Base-by-base conservation (phyloP, 768 basidiomycete species). In the Megacollybia marginata region DNA sequence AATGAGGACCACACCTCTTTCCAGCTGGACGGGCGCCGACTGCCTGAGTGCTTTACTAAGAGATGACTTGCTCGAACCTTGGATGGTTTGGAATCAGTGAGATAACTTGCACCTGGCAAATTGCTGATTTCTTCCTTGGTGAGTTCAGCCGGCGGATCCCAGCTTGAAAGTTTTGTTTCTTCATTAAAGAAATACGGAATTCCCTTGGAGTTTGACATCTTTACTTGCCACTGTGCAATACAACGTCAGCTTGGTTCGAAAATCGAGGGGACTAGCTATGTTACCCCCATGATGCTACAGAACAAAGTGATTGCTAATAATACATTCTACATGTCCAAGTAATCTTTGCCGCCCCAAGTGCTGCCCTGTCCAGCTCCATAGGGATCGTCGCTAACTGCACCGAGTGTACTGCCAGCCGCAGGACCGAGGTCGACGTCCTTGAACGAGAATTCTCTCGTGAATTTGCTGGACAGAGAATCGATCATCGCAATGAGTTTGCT, bases 61-160 rank as follows among this genome's bases (percentile, higher is more conserved):
- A 99, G 72, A 71, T 99, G 96, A 61, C 91, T 92, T n/a, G 93
- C 95, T 46, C 92, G 80, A 35, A 96, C 90, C 66, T 88, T 75
- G 18, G 69, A 74, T 15, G 71, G 59, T 28, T 60, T 63, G 11
- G 57, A 58, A 31, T 61, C 62, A 33, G 48, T 65, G 50, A 76
- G 75, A 59, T 80, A 68, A 36, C 80, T 62, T 15, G 86, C 87
- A 1, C 90, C 91, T 2, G 88, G 82, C 9, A 96, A 75, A 4
- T 67, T 48, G 1, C 67, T 53, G 56, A 88, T 65, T 56, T 94
- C 64, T 1, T 85, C 83, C 12, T 71, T 56, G n/a, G 80, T 69
- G 33, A 94, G 63, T 2, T 67, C 82, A 1, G 70, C 28, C 2
- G 91, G 94, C 0, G 76, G 52, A 0, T 91, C 85, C 96, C 96